These are phyloP conservation scores for Artomyces pyxidatus DNA, from an alignment of 768 basidiomycete genomes.

Conservation along the genomic window DNA sequence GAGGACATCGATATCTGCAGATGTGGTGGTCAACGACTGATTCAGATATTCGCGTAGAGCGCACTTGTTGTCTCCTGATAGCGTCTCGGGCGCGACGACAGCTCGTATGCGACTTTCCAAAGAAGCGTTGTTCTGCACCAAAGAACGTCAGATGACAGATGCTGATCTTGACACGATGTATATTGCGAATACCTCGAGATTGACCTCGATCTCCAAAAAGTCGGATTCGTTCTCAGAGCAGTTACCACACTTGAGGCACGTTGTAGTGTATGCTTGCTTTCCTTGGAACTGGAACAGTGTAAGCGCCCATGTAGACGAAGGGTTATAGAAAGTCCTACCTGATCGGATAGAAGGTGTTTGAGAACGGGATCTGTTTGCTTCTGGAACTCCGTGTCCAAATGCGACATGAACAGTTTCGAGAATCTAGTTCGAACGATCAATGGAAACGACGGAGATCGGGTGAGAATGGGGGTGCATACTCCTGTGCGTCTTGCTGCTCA, in stretches of 20 bases:
- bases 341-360: constrained; percentile 62
- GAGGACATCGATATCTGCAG: constrained; percentile 70
- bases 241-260: constrained; percentile 61
- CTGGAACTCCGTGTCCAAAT: constrained; percentile 80
- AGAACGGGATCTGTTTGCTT: constrained; percentile 63
- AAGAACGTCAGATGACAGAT: too few relatives aligned
- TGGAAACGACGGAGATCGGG: constrained; percentile 1
- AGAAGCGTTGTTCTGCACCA: constrained; percentile 51
- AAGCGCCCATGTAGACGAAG: not conserved
- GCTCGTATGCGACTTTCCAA: constrained; percentile 68
- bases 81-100: constrained; percentile 57
- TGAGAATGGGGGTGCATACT: constrained; percentile 41
- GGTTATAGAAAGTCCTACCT: constrained; percentile 35
- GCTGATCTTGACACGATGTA: not conserved
- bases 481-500: constrained; percentile 96
- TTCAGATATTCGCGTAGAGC: constrained; percentile 10
- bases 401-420: constrained; percentile 89
- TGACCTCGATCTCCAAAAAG: constrained; percentile 87
- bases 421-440: constrained; percentile 44
- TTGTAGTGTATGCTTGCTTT: constrained; percentile 69
- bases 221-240: constrained; percentile 61
- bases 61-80: constrained; percentile 84
- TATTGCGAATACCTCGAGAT: constrained; percentile 48
- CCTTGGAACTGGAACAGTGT: constrained; percentile 69
- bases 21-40: not conserved